These are phyloP conservation scores for Torulaspora franciscae DNA, from an alignment of 805 yeast genomes.

Conservation along the genomic window DNA sequence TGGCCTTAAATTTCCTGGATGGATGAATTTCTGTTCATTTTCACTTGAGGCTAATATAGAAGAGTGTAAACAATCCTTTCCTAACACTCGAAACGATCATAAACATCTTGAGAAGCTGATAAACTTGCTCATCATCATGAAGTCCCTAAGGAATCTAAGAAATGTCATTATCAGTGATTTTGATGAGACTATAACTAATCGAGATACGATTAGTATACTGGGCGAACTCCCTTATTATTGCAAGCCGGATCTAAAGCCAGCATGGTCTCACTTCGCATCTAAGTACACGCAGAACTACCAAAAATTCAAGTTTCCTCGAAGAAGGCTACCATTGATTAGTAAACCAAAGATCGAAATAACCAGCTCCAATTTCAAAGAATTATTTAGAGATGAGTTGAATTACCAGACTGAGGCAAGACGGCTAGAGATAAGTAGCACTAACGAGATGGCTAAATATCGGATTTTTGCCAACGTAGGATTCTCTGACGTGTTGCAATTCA, in stretches of 20 bases:
- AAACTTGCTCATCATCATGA: background rate
- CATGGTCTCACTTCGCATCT: slow-evolving; percentile 28
- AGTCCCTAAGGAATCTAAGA: slow-evolving; percentile 5
- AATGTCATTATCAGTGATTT: slow-evolving; percentile 29
- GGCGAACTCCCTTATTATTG: slow-evolving; percentile 24
- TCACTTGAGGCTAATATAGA: slow-evolving; percentile 33
- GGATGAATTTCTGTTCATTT: slow-evolving; percentile 3
- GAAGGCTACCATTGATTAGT: slow-evolving; percentile 16
- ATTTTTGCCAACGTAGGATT: slow-evolving; percentile 20
- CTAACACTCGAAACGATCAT: background rate
- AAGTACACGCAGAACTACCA: slow-evolving; percentile 22
- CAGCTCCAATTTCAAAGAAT: slow-evolving; percentile 10
- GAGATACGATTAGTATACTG: slow-evolving; percentile 27
- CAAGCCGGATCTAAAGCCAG: slow-evolving; percentile 17
- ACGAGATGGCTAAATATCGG: slow-evolving; percentile 18
- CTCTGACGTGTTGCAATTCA: slow-evolving; percentile 16
- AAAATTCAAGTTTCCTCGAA: slow-evolving; percentile 6
- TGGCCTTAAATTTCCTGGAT: slow-evolving; percentile 13
- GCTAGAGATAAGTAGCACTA: slow-evolving; percentile 27
- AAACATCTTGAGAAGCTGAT: background rate
- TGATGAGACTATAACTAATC: slow-evolving; percentile 33
- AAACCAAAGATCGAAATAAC: slow-evolving; percentile 6
- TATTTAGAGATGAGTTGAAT: slow-evolving; percentile 19
- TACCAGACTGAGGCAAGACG: slow-evolving; percentile 17
- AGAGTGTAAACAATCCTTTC: slow-evolving; percentile 29